Percentiles rank a stretch among this genome's conserved stretches.
Evolutionary conservation across 164 flowering plant genomes (phyloP).

Genomic region (Liquidambar formosana): DNA sequence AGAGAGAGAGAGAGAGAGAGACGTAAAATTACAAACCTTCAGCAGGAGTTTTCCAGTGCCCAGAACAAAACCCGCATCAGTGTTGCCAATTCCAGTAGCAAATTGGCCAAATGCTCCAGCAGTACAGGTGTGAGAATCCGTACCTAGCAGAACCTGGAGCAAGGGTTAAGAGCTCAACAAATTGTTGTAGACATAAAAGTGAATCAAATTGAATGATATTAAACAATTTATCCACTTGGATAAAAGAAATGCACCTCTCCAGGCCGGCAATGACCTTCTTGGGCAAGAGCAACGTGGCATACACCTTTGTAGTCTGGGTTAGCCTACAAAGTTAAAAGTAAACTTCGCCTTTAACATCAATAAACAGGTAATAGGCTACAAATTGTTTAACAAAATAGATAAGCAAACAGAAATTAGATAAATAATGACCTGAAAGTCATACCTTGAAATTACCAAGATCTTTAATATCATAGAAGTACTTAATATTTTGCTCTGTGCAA

Average conservation of each 20-base stretch:
- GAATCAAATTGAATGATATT: not conserved
- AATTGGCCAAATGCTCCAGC: constrained; percentile 99
- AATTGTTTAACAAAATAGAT: not conserved
- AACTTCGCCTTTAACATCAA: constrained; percentile 1
- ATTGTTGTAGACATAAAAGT: not conserved
- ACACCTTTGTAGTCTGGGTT: constrained; percentile 99
- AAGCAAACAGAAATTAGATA: not conserved
- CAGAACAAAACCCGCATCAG: constrained; percentile 95
- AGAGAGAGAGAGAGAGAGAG: not conserved
- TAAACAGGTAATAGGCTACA: not conserved
- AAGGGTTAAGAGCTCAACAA: constrained; percentile 5
- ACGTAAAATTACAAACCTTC: constrained; percentile 50
- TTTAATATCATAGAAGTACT: constrained; percentile 94
- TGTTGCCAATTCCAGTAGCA: constrained; percentile 97
- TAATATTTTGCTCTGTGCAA: constrained; percentile 84
- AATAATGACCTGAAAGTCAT: constrained; percentile 10
- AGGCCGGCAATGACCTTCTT: constrained; percentile 99
- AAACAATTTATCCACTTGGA: not conserved
- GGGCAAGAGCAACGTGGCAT: constrained; percentile 97
- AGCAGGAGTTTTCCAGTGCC: constrained; percentile 91
- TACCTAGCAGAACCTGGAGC: constrained; percentile 82
- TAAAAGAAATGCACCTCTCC: constrained; percentile 69
- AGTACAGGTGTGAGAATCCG: constrained; percentile 99
- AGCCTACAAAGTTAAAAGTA: constrained; percentile 48
- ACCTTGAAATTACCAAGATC: constrained; percentile 91